Percentiles rank a stretch among this genome's conserved stretches.
Evolutionary conservation across 805 yeast species (phyloP).

Genomic region (Candida multigemmis): DNA sequence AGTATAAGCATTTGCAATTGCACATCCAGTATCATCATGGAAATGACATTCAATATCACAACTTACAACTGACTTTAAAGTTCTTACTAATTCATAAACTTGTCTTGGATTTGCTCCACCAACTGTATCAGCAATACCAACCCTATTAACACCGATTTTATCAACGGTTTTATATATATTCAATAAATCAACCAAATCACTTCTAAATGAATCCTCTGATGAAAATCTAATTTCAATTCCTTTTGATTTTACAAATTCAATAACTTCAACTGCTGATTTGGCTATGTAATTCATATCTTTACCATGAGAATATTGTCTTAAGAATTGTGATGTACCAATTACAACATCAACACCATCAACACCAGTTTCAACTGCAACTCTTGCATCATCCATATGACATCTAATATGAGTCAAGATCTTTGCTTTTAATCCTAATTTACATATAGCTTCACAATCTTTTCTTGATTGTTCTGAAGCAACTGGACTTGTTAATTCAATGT

Average conservation of each 20-base stretch:
- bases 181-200: constrained; percentile 50
- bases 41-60: constrained; percentile 57
- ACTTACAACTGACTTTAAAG: constrained; percentile 45
- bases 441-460: constrained; percentile 48
- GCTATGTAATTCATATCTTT: constrained; percentile 55
- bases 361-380: constrained; percentile 53
- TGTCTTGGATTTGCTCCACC: constrained; percentile 61
- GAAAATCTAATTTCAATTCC: constrained; percentile 52
- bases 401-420: constrained; percentile 51
- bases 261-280: constrained; percentile 48
- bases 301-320: constrained; percentile 51
- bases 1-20: constrained; percentile 54
- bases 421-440: constrained; percentile 50
- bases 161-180: constrained; percentile 54
- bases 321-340: constrained; percentile 50
- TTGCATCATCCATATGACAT: constrained; percentile 56
- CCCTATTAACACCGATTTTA: constrained; percentile 53
- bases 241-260: constrained; percentile 51
- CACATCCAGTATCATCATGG: constrained; percentile 59
- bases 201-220: constrained; percentile 53
- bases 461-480: constrained; percentile 52
- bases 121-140: constrained; percentile 57
- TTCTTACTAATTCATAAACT: constrained; percentile 50
- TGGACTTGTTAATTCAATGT: constrained; percentile 52
- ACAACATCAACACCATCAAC: constrained; percentile 57